Conservation (phyloP, 805 yeast genomes). For the Myxozyma melibiosi region DNA sequence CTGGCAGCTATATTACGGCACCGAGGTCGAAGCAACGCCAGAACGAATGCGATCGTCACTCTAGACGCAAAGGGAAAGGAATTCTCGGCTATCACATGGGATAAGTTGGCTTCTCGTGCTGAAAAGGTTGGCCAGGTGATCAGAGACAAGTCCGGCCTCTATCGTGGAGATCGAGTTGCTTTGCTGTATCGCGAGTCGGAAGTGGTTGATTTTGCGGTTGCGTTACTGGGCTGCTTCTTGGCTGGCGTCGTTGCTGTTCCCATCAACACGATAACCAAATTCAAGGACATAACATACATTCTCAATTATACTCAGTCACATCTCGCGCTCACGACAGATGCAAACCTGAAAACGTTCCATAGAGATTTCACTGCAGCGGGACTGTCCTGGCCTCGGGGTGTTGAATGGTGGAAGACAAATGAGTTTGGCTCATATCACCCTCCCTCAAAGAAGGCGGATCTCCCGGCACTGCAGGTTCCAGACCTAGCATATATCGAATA, state of each 20-base stretch:
- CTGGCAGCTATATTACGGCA: slow-evolving; percentile 72
- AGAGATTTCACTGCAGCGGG: slow-evolving; percentile 52
- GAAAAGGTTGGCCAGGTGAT: slow-evolving; percentile 87
- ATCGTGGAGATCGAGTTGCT: slow-evolving; percentile 80
- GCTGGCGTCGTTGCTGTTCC: slow-evolving; percentile 97
- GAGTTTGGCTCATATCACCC: slow-evolving; percentile 76
- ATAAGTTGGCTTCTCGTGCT: slow-evolving; percentile 75
- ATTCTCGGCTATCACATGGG: slow-evolving; percentile 78
- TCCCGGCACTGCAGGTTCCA: slow-evolving; percentile 70
- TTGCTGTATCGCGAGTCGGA: slow-evolving; percentile 82
- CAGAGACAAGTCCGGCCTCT: slow-evolving; percentile 68
- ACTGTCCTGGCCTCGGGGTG: slow-evolving; percentile 71
- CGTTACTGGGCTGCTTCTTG: slow-evolving; percentile 86
- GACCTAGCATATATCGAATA: slow-evolving; percentile 94
- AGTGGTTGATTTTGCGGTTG: slow-evolving; percentile 80
- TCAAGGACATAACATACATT: slow-evolving; percentile 69
- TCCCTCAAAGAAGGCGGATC: slow-evolving; percentile 57
- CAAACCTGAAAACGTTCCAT: slow-evolving; percentile 74
- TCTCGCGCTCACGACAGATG: slow-evolving; percentile 77
- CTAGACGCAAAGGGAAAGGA: slow-evolving; percentile 85
- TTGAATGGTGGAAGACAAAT: slow-evolving; percentile 77
- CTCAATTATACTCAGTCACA: slow-evolving; percentile 75
- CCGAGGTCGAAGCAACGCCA: slow-evolving; percentile 65
- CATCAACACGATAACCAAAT: slow-evolving; percentile 64
- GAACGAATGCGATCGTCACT: slow-evolving; percentile 69